phyloP scores from a whole-genome alignment of 495 filamentous ascomycete genomes.

The Penicillium coprophilum region DNA sequence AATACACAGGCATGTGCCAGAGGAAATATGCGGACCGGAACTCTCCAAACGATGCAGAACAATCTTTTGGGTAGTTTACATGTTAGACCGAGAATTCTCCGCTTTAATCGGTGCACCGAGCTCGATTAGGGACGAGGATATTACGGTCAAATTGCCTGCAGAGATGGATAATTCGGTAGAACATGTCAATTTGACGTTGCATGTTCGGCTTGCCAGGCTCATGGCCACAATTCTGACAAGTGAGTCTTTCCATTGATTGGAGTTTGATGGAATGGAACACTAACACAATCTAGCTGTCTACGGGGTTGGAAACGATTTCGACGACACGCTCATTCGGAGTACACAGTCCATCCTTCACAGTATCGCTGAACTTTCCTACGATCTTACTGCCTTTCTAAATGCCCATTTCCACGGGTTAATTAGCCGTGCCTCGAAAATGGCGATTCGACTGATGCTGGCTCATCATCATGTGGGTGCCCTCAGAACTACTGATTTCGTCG shows the following conservation, averaged over 20 bases:
- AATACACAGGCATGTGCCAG: slow-evolving; percentile 36
- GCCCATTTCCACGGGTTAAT: slow-evolving; percentile 33
- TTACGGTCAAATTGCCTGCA: slow-evolving; percentile 35
- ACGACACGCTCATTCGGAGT: slow-evolving; percentile 28
- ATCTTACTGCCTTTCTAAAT: slow-evolving; percentile 28
- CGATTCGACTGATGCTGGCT: slow-evolving; percentile 32
- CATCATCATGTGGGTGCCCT: slow-evolving; percentile 31
- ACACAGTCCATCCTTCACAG: slow-evolving; percentile 32
- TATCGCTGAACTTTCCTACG: slow-evolving; percentile 31
- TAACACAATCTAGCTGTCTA: slow-evolving; percentile 26
- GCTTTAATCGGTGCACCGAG: slow-evolving; percentile 39
- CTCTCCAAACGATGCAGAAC: slow-evolving; percentile 33
- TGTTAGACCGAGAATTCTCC: slow-evolving; percentile 40
- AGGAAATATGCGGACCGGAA: slow-evolving; percentile 24
- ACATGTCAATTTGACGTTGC: slow-evolving; percentile 30
- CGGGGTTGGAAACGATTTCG: slow-evolving; percentile 27
- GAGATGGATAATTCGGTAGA: slow-evolving; percentile 29
- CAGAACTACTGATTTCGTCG: background rate
- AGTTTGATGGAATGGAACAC: background rate
- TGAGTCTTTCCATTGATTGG: slow-evolving; percentile 4
- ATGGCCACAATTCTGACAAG: slow-evolving; percentile 34
- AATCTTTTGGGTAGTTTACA: slow-evolving; percentile 43
- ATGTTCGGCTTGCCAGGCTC: slow-evolving; percentile 31
- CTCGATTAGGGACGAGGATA: slow-evolving; percentile 40
- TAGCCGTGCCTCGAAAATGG: slow-evolving; percentile 32